phyloP scores from a whole-genome alignment of 768 basidiomycete genomes.

The Tephrocybe sp. region DNA sequence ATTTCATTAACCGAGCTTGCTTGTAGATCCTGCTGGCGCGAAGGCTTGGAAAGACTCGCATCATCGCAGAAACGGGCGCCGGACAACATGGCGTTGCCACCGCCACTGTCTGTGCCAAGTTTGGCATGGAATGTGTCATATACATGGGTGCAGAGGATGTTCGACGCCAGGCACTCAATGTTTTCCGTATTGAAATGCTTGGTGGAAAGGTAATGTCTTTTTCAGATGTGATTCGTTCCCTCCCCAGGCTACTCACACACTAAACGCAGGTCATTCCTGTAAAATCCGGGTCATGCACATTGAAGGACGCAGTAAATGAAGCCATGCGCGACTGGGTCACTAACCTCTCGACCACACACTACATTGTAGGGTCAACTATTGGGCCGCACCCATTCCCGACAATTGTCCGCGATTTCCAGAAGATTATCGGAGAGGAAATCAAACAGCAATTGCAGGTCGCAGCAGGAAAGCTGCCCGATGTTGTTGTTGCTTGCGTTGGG shows the following conservation, averaged over 20 bases:
- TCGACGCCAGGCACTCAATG: constrained; percentile 91
- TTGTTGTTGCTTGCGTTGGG: constrained; percentile 94
- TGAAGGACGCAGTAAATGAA: constrained; percentile 98
- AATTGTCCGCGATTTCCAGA: constrained; percentile 97
- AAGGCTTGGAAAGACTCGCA: constrained; percentile 91
- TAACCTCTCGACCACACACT: constrained; percentile 90
- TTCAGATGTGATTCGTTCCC: neutral
- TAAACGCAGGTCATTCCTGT: constrained; percentile 81
- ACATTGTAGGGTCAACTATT: constrained; percentile 95
- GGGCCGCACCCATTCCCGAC: constrained; percentile 99
- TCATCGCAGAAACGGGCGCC: constrained; percentile 98
- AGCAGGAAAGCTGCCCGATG: constrained; percentile 87
- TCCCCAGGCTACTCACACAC: neutral
- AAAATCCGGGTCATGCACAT: constrained; percentile 86
- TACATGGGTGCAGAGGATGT: constrained; percentile 99
- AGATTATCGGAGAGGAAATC: constrained; percentile 88
- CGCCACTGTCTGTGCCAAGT: constrained; percentile 96
- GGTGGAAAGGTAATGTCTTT: constrained; percentile 68
- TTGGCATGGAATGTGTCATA: constrained; percentile 90
- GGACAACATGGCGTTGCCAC: constrained; percentile 99
- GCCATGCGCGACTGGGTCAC: constrained; percentile 99
- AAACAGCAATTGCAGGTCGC: constrained; percentile 74
- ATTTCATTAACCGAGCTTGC: neutral
- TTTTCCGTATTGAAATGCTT: constrained; percentile 97
- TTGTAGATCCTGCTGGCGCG: constrained; percentile 86